These are phyloP conservation scores for Chaetomium cochliodes DNA, from an alignment of 495 filamentous ascomycete genomes.

Conservation along the genomic window DNA sequence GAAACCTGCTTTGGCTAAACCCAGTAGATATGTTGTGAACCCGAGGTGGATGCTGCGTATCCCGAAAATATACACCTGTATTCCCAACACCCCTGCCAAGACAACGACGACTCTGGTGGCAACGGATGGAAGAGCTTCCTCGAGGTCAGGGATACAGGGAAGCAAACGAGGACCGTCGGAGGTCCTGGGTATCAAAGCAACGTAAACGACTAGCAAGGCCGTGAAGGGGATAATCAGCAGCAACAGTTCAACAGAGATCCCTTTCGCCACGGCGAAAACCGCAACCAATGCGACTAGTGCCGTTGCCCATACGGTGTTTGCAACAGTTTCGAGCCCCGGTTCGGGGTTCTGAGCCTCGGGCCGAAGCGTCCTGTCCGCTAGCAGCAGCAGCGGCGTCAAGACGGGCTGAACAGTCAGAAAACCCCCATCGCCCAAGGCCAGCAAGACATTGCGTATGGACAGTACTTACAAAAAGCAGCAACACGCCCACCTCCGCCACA, in stretches of 20 bases:
- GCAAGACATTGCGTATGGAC: background rate
- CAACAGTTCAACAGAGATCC: background rate
- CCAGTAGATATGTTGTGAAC: background rate
- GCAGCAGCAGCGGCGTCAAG: conserved; percentile 12
- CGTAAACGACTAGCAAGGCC: conserved; percentile 2
- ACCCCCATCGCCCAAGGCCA: too few relatives aligned
- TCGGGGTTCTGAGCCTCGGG: background rate
- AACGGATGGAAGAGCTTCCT: background rate
- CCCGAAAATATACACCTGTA: background rate
- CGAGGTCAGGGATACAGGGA: background rate
- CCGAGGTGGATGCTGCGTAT: background rate
- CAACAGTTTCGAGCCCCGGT: background rate
- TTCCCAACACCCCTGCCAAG: background rate
- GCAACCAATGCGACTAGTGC: conserved; percentile 7
- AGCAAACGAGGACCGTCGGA: background rate
- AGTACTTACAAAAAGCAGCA: conserved; percentile 8
- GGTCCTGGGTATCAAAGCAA: conserved; percentile 1
- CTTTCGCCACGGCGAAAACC: background rate
- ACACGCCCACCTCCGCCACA: conserved; percentile 6
- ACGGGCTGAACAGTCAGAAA: conserved; percentile 11
- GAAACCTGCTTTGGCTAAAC: conserved; percentile 27
- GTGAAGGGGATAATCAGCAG: background rate
- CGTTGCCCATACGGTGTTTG: background rate
- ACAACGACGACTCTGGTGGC: background rate
- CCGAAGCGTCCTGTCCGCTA: conserved; percentile 2